Conservation (phyloP, 805 yeast genomes). For the Candida sanyiensis region DNA sequence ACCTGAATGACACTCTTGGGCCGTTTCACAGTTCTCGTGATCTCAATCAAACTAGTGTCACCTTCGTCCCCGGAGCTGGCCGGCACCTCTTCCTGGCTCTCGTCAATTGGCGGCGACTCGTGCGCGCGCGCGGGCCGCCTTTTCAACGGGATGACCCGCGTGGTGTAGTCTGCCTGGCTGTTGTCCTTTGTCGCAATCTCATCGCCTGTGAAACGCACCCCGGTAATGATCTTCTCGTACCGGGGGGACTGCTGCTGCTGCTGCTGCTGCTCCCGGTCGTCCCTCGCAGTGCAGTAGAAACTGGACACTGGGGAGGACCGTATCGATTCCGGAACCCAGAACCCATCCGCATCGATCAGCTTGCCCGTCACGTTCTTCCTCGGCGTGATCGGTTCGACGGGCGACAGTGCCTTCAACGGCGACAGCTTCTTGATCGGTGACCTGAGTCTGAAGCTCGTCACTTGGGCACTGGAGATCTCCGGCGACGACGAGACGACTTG, state of each 20-base stretch:
- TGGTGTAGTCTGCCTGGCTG: neutral
- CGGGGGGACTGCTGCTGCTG: neutral
- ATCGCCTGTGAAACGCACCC: conserved; percentile 15
- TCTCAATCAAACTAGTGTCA: conserved; percentile 24
- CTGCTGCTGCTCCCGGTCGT: neutral
- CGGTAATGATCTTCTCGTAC: conserved; percentile 12
- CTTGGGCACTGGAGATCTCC: conserved; percentile 19
- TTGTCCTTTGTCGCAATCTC: neutral
- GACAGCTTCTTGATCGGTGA: conserved; percentile 20
- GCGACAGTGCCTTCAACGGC: conserved; percentile 11
- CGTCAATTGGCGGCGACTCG: too few relatives aligned
- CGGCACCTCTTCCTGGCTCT: conserved; percentile 11
- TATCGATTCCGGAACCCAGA: conserved; percentile 16
- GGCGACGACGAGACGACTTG: conserved; percentile 6
- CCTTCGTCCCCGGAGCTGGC: conserved; percentile 23
- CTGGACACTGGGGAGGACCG: conserved; percentile 10
- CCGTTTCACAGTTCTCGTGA: conserved; percentile 22
- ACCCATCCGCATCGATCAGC: conserved; percentile 16
- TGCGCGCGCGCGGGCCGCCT: too few relatives aligned
- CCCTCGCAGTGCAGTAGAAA: conserved; percentile 7
- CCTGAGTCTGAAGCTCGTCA: conserved; percentile 23
- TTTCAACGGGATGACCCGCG: conserved; percentile 16
- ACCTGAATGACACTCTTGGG: conserved; percentile 17
- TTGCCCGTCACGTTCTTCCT: conserved; percentile 6
- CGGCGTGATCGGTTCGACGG: neutral